A percentile compares a stretch with the other conserved stretches of the same genome.
These are phyloP conservation scores for Jacaranda mimosifolia DNA, from an alignment of 257 asterid species.

Conservation along the genomic window DNA sequence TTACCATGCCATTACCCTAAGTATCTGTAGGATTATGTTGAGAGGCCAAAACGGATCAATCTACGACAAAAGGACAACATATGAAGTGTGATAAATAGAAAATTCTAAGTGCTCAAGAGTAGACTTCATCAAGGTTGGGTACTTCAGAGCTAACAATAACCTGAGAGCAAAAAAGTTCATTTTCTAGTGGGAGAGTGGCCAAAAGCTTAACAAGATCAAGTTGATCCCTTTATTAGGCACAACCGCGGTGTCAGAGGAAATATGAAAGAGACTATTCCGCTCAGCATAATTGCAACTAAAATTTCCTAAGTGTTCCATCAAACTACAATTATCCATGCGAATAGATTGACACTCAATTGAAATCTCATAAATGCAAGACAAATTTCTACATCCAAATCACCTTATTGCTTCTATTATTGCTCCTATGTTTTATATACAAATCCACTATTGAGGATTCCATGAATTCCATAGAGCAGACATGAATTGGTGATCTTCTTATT, in stretches of 20 bases:
- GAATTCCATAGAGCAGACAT: neutral
- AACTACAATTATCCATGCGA: neutral
- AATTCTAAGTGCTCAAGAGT: neutral
- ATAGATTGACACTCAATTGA: neutral
- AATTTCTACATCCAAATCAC: neutral
- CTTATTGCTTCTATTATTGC: neutral
- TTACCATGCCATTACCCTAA: too few species aligned
- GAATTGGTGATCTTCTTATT: neutral
- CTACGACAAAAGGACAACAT: neutral
- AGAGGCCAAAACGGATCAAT: neutral
- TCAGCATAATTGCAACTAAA: neutral
- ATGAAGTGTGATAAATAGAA: neutral
- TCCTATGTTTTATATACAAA: too few species aligned
- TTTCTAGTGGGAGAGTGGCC: neutral
- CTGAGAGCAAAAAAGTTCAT: neutral
- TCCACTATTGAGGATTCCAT: neutral
- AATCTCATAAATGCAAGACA: neutral
- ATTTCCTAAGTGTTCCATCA: neutral
- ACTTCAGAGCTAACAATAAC: too few species aligned
- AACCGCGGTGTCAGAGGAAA: too few species aligned
- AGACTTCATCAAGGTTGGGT: neutral
- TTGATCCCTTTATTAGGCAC: neutral
- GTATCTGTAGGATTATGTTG: neutral
- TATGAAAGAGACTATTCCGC: neutral
- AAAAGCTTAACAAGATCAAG: neutral